Percentiles rank a stretch among this genome's conserved stretches.
Evolutionary conservation across 2,329 filamentous ascomycete species (phyloP).

Genomic region (Aspergillus sp.): DNA sequence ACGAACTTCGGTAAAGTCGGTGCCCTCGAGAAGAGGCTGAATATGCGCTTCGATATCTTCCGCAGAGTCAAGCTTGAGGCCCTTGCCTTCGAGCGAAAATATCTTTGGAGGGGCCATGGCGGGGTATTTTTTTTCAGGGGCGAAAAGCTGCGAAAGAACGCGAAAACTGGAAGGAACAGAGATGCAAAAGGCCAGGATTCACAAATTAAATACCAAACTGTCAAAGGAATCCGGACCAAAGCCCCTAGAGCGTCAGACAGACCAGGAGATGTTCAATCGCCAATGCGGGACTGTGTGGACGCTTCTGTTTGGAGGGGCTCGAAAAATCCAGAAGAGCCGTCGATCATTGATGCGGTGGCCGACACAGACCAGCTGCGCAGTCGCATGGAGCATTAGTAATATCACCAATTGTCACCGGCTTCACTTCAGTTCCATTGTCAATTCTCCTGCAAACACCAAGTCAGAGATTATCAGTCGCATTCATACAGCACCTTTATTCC

Average conservation of each 20-base stretch:
- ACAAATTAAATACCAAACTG: constrained; percentile 2
- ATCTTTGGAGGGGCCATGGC: constrained; percentile 48
- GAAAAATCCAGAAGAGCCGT: constrained; percentile 5
- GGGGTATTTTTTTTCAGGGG: constrained; percentile 23
- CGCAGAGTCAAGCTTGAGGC: constrained; percentile 83
- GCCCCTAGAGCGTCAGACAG: background rate
- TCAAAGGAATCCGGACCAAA: background rate
- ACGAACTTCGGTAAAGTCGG: constrained; percentile 68
- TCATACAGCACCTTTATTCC: too few species aligned
- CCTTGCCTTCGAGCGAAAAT: constrained; percentile 87
- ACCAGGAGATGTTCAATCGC: background rate
- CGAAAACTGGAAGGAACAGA: background rate
- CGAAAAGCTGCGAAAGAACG: background rate
- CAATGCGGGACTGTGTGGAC: background rate
- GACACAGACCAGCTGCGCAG: constrained; percentile 13
- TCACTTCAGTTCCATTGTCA: too few species aligned
- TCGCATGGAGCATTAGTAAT: constrained; percentile 15
- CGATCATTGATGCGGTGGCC: constrained; percentile 13
- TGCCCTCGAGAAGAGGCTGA: constrained; percentile 60
- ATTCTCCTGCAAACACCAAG: too few species aligned
- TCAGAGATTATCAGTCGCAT: too few species aligned
- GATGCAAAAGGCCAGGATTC: background rate
- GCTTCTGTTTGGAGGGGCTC: background rate
- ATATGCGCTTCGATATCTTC: constrained; percentile 81
- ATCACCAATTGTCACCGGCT: too few species aligned